Conservation (phyloP, 2,329 filamentous ascomycete genomes). For the Colletotrichum tropicale region DNA sequence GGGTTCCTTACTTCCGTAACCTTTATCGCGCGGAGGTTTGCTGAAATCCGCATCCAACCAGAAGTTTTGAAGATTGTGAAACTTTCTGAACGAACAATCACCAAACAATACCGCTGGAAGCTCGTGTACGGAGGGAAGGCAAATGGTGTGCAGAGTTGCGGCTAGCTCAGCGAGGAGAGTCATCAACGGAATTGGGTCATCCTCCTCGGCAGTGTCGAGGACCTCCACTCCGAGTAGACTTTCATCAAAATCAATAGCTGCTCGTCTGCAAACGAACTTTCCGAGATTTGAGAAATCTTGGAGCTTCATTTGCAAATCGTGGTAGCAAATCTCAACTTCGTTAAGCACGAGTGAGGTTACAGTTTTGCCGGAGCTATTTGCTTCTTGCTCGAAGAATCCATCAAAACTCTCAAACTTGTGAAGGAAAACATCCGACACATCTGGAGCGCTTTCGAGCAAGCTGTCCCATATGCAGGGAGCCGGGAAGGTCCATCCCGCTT, state of each 20-base stretch:
- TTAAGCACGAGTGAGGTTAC: not conserved
- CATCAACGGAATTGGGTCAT: not conserved
- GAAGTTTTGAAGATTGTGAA: not conserved
- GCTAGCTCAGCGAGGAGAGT: not conserved
- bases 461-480: not conserved
- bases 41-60: not conserved
- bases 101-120: not conserved
- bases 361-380: not conserved
- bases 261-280: not conserved
- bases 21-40: not conserved
- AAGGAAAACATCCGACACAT: not conserved
- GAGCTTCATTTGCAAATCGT: rapidly evolving
- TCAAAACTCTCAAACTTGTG: not conserved
- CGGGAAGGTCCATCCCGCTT: not conserved
- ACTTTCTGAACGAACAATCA: rapidly evolving
- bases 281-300: not conserved
- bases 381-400: not conserved
- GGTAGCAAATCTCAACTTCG: not conserved
- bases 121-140: not conserved
- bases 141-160: not conserved
- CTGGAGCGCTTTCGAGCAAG: not conserved
- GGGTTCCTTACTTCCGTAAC: not conserved
- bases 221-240: rapidly evolving
- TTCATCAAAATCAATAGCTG: not conserved
- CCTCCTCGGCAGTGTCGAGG: not conserved